Conservation (phyloP, 2,329 filamentous ascomycete species). For the Arthrobotrys sphaeroides region DNA sequence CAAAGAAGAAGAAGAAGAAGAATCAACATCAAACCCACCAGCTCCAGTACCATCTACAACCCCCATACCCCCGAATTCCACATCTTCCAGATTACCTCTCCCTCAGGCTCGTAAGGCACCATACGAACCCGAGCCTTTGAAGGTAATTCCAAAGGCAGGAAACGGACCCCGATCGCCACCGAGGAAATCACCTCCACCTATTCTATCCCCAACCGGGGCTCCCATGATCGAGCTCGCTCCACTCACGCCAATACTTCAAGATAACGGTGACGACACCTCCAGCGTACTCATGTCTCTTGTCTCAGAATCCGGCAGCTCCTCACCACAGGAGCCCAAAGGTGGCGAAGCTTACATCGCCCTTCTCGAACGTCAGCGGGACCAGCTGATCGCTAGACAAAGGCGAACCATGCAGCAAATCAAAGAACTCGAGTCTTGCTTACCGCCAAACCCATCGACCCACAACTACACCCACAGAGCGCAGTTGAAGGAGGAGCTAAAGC, state of each 20-base stretch:
- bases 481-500: slow-evolving; percentile 54
- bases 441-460: slow-evolving; percentile 56
- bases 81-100: slow-evolving; percentile 42
- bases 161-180: slow-evolving; percentile 5
- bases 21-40: slow-evolving; percentile 20
- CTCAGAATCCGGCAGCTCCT: slow-evolving; percentile 45
- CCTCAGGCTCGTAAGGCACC: slow-evolving; percentile 33
- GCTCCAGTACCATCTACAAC: slow-evolving; percentile 39
- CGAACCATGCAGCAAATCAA: slow-evolving; percentile 54
- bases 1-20: slow-evolving; percentile 31
- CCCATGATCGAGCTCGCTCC: slow-evolving; percentile 51
- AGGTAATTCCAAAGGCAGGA: slow-evolving; percentile 5
- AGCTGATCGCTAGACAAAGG: slow-evolving; percentile 48
- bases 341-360: slow-evolving; percentile 55
- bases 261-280: slow-evolving; percentile 49
- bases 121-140: slow-evolving; percentile 48
- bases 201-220: slow-evolving; percentile 41
- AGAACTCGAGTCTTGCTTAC: slow-evolving; percentile 55
- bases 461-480: slow-evolving; percentile 54
- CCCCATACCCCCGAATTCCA: slow-evolving; percentile 44
- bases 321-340: slow-evolving; percentile 53
- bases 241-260: slow-evolving; percentile 44
- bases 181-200: slow-evolving; percentile 40
- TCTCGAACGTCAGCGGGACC: slow-evolving; percentile 56
- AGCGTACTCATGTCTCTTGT: slow-evolving; percentile 52